Base-by-base conservation (phyloP, 805 yeast genomes). In the Ogataea pignaliae region DNA sequence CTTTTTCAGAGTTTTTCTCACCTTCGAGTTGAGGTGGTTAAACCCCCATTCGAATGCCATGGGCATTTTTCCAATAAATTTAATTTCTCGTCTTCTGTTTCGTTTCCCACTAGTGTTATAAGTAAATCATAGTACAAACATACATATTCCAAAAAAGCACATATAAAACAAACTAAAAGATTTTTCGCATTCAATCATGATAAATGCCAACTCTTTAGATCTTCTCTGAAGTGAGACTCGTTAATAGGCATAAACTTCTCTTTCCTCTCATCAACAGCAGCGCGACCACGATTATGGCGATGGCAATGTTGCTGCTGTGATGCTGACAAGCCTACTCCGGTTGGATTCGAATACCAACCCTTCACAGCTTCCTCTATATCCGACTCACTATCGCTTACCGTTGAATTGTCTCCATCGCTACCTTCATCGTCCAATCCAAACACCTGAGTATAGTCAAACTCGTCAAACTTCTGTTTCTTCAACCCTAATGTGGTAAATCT, bases 201-300 rank as follows among this genome's bases (percentile, higher is more conserved):
- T 12, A 66, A 52, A 18, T 57, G 49, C 79, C 79, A 73, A 52
- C 78, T 72, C 35, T 59, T 60, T 51, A 71, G 51, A 39, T 70
- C 71, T 2, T 59, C 58, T 28, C 73, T 56, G 10, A 61, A 53
- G 10, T 56, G 57, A 6, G 50, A 37, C 40, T 68, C 72, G n/a
- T 54, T 55, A 3, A 58, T 41, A 11, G 67, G 69, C 33, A 46
- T 47, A 11, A 35, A 51, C 17, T 52, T 41, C 15, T 34, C 42
- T n/a, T 30, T 29, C 6, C 30, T 10, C n/a, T 29, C 36, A 29
- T 36, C 37, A 14, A 28, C 28, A 14, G 30, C 41, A 21, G 7
- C 26, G 26, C 26, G 26, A 21, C 26, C 26, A 21, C 7, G 7
- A 21, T 30, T 4, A 30, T 30, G 33, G 14, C 14, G 33, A 30